Conservation (phyloP, 768 basidiomycete species). For the Leccinum imitatum region DNA sequence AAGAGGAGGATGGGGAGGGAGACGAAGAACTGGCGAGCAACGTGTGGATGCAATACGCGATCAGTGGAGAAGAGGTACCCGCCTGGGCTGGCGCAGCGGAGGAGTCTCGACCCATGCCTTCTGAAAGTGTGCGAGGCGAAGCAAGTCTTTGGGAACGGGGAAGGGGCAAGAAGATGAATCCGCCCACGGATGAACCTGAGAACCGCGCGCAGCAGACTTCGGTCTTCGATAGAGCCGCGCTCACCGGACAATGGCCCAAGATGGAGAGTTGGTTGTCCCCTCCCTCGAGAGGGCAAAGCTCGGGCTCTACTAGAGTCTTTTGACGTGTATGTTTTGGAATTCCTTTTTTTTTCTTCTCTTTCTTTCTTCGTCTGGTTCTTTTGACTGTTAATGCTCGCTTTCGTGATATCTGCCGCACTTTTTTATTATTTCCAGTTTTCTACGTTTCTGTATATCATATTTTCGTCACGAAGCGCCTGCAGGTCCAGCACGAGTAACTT, state of each 20-base stretch:
- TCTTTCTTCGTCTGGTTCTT: slow-evolving; percentile 4
- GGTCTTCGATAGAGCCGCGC: slow-evolving; percentile 28
- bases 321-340: slow-evolving; percentile 15
- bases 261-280: slow-evolving; percentile 36
- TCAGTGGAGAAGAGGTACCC: slow-evolving; percentile 27
- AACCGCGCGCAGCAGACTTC: slow-evolving; percentile 27
- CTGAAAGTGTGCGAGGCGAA: slow-evolving; percentile 8
- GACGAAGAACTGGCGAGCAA: slow-evolving; percentile 19
- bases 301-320: slow-evolving; percentile 32
- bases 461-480: slow-evolving; percentile 22
- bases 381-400: slow-evolving; percentile 10
- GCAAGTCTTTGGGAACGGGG: slow-evolving; percentile 25
- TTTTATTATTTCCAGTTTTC: slow-evolving; percentile 8
- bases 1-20: slow-evolving; percentile 25
- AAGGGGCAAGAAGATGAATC: slow-evolving; percentile 22
- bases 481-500: slow-evolving; percentile 34
- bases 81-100: slow-evolving; percentile 5
- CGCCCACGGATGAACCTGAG: slow-evolving; percentile 16
- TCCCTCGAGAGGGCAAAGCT: slow-evolving; percentile 30
- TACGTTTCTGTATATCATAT: slow-evolving; percentile 29
- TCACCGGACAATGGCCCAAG: slow-evolving; percentile 34
- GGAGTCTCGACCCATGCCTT: slow-evolving; percentile 1
- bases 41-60: slow-evolving; percentile 33
- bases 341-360: background rate
- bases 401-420: slow-evolving; percentile 5